Evolutionary conservation across 352 stramenopile species (phyloP), one percentile per base, ranked within the genome.

Genomic region (Globisporangium perplexum): DNA sequence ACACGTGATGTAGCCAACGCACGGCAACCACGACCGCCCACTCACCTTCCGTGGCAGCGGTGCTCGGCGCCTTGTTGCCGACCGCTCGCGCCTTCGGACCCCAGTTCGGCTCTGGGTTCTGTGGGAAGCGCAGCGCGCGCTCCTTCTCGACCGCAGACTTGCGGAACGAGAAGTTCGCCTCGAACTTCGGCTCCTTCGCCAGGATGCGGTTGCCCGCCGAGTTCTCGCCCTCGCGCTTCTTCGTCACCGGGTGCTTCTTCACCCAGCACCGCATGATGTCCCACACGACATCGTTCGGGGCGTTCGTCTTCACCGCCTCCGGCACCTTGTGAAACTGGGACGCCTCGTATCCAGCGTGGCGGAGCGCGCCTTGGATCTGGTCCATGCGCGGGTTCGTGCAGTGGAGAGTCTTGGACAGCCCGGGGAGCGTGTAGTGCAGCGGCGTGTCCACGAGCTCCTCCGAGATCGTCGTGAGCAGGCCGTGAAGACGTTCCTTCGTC

Each of bases 261-360:
- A 96, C 93, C 93, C 94, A 99, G 58, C 82, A 93, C 59, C 96
- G 78, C 75, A 99, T 92, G 54, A 99, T 92, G 71, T 99, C 97
- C 95, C 96, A 99, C 47, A 99, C 76, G 7, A 99, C 88, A 53
- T 96, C 71, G 67, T 96, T 97, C 4, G 97, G 97, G 20, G 97
- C 97, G 68, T 97, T 94, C 2, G 97, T 99, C 77, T 99, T 99
- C 56, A 99, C 80, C 35, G 97, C 97, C 30, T 97, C 77, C 0
- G 97, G 96, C 20, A 99, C 93, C 66, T 99, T 99, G 75, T 99
- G 97, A 59, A 97, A 98, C 57, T 98, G 95, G 60, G 95, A 99
- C 24, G 97, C 90, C 57, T 93, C 74, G 77, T 99, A 99, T 18
- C 97, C 97, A 28, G 95, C 94, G 65, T 98, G 97, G 41, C 95